Base-by-base conservation (phyloP, 495 filamentous ascomycete species). In the Aspergillus nanangensis region DNA sequence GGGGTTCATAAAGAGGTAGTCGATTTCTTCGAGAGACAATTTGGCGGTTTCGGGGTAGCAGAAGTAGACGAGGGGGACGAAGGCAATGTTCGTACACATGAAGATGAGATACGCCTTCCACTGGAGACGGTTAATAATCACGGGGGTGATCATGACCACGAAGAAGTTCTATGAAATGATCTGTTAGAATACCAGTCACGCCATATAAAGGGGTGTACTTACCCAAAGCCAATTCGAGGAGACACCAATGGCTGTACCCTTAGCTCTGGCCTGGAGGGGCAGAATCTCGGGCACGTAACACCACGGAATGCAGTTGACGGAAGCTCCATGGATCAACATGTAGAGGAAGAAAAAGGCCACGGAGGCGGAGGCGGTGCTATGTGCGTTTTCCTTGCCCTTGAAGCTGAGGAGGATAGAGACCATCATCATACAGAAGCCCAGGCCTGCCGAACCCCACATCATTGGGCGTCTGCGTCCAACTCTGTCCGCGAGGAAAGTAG, bases 71-170 rank as follows among this genome's bases (percentile, higher is more conserved):
- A 69, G 53, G 2, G 70, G 70, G 11, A 73, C 53, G 45, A 72
- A 76, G 4, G 62, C 41, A 14, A 69, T 62, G 51, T 83, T 82
- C 47, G 79, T 75, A 27, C 71, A 69, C 50, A 75, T 76, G 60
- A 77, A 85, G 41, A 82, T 76, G 50, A 84, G 65, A 58, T 78
- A 83, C 44, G 77, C 78, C 45, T 74, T 66, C 80, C 79, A 85
- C 13, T 67, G 62, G 1, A 82, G 56, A 36, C 61, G 67, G 21
- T 71, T 61, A 50, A 82, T 78, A 27, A 78, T 74, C 3, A 73
- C 59, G 3, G 77, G 79, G 0, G 79, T 83, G 45, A 80, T 76
- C 66, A 80, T 72, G 29, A 82, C 80, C 31, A 85, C 72, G 42
- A 71, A 69, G 48, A 80, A 82, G 52, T 81, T 80, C 53, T 56